Percentiles rank a stretch among this genome's conserved stretches.
These are phyloP conservation scores for Sclerotiophoma versabilis DNA, from an alignment of 2,329 filamentous ascomycete genomes.

Conservation along the genomic window DNA sequence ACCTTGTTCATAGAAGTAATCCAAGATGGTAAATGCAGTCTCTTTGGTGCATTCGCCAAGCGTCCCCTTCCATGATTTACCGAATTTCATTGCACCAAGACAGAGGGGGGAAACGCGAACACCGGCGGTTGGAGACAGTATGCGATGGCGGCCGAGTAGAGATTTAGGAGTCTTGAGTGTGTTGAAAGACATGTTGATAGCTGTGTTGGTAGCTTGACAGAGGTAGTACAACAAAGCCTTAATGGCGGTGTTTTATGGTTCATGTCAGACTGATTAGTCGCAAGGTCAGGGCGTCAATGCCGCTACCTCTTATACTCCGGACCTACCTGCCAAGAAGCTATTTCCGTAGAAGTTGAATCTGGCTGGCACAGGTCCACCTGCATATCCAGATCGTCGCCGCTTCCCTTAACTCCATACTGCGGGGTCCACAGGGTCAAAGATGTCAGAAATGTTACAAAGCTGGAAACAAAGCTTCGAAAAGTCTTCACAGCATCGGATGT, in stretches of 20 bases:
- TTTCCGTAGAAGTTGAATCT: background rate
- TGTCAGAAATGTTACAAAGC: background rate
- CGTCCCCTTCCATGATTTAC: slow-evolving; percentile 51
- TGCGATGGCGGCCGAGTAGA: slow-evolving; percentile 57
- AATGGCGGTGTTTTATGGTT: background rate
- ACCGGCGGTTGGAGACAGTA: slow-evolving; percentile 58
- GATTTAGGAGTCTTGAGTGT: slow-evolving; percentile 18
- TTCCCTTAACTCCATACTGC: background rate
- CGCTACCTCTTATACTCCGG: background rate
- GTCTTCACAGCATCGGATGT: background rate
- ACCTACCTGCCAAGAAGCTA: background rate
- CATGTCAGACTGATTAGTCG: background rate
- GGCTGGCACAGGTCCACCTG: background rate
- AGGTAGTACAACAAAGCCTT: background rate
- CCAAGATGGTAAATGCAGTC: slow-evolving; percentile 69
- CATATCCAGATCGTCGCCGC: too few relatives aligned
- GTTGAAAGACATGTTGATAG: slow-evolving; percentile 13
- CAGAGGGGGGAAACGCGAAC: slow-evolving; percentile 60
- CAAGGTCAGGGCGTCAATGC: too few relatives aligned
- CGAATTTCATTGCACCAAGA: slow-evolving; percentile 61
- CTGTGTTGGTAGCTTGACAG: background rate
- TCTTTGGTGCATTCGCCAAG: slow-evolving; percentile 64
- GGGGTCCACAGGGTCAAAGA: background rate
- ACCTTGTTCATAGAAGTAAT: slow-evolving; percentile 70
- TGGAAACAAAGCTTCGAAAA: too few relatives aligned